phyloP scores from a whole-genome alignment of 2,329 filamentous ascomycete genomes.

The Pleomassaria siparia region DNA sequence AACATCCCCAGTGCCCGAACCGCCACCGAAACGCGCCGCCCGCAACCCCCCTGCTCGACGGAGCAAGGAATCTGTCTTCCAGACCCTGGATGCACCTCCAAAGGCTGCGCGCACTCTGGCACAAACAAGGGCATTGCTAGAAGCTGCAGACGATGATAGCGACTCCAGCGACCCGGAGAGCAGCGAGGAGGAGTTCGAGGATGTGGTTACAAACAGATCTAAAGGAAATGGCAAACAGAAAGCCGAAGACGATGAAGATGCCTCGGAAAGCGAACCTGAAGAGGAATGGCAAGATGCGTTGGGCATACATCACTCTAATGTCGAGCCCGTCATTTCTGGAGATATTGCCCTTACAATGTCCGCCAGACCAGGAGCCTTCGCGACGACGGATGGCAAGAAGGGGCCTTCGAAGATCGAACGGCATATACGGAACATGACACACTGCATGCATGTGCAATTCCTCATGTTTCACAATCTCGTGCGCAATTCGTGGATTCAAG shows the following conservation, averaged over 20 bases:
- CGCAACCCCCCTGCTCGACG: conserved; percentile 2
- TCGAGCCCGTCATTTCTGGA: conserved; percentile 56
- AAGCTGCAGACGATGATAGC: conserved; percentile 43
- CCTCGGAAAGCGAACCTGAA: conserved; percentile 43
- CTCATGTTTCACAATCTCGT: conserved; percentile 88
- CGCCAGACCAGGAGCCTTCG: conserved; percentile 24
- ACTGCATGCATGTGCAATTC: conserved; percentile 85
- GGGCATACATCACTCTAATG: conserved; percentile 37
- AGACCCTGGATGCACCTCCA: conserved; percentile 46
- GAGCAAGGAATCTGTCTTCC: conserved; percentile 44
- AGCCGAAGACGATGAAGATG: conserved; percentile 29
- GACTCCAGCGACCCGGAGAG: conserved; percentile 45
- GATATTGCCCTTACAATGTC: conserved; percentile 73
- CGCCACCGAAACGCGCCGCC: conserved; percentile 13
- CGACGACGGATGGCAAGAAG: conserved; percentile 66
- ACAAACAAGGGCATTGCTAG: conserved; percentile 42
- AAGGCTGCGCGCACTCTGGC: conserved; percentile 34
- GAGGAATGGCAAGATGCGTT: conserved; percentile 45
- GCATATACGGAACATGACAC: conserved; percentile 73
- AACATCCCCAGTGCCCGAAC: conserved; percentile 45
- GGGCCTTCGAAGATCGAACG: conserved; percentile 84
- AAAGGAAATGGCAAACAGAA: conserved; percentile 46
- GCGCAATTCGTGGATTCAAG: conserved; percentile 45
- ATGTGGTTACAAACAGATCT: conserved; percentile 42
- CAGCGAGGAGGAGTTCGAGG: conserved; percentile 53